Conservation (phyloP, 805 yeast species). For the Yarrowia osloensis region DNA sequence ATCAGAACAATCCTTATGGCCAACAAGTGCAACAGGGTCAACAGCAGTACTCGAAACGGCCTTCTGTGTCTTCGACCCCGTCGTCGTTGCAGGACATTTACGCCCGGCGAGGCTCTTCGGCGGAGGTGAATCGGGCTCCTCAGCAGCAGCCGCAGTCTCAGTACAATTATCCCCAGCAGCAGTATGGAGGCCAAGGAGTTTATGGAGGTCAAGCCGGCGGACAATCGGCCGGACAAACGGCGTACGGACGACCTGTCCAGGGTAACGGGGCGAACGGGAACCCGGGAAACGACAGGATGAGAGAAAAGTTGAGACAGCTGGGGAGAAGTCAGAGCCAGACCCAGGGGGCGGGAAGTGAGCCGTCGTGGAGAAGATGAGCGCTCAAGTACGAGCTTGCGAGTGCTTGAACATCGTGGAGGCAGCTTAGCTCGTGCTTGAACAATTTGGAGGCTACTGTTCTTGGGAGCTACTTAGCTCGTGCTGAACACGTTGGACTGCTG, state of each 20-base stretch:
- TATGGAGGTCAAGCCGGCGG: too few relatives aligned
- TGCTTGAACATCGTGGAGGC: too few relatives aligned
- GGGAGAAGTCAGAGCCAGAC: conserved; percentile 12
- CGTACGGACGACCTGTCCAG: not conserved
- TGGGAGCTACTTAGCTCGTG: too few relatives aligned
- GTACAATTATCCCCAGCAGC: conserved; percentile 25
- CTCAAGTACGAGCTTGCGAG: too few relatives aligned
- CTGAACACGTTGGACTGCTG: too few relatives aligned
- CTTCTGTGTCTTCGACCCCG: not conserved
- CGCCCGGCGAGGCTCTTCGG: conserved; percentile 11
- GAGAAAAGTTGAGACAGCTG: conserved; percentile 14
- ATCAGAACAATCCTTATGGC: not conserved
- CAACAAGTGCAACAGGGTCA: too few relatives aligned
- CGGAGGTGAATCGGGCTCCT: not conserved
- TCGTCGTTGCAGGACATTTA: conserved; percentile 24
- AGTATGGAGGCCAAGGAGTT: conserved; percentile 1
- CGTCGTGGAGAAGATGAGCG: not conserved
- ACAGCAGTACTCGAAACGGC: not conserved
- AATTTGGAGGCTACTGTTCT: too few relatives aligned
- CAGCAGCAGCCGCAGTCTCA: not conserved
- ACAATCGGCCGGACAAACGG: not conserved
- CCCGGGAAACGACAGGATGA: conserved; percentile 11
- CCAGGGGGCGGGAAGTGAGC: conserved; percentile 1
- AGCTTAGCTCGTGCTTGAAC: not conserved
- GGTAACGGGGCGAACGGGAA: not conserved